A percentile compares a stretch with the other conserved stretches of the same genome.
phyloP scores from a whole-genome alignment of 768 basidiomycete species.

The Royoungia palumana region DNA sequence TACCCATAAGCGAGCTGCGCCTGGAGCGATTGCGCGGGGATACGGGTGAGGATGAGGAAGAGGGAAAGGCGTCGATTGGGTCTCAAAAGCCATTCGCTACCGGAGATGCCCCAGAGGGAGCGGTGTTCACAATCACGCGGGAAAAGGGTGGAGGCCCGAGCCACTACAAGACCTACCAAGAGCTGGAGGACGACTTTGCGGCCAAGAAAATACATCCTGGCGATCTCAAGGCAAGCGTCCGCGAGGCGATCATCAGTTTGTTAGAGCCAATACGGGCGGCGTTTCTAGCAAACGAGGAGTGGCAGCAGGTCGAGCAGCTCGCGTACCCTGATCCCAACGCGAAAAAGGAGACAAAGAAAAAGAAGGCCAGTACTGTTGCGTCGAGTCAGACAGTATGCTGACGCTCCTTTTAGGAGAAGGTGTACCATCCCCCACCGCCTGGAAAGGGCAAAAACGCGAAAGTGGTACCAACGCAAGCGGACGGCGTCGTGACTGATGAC shows the following conservation, averaged over 20 bases:
- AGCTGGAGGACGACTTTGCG: slow-evolving; percentile 71
- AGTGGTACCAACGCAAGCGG: slow-evolving; percentile 1
- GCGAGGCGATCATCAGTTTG: slow-evolving; percentile 67
- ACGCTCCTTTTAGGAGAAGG: slow-evolving; percentile 54
- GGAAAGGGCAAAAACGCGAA: slow-evolving; percentile 63
- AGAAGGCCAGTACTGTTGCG: slow-evolving; percentile 39
- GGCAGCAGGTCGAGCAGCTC: slow-evolving; percentile 67
- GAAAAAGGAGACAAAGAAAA: slow-evolving; percentile 58
- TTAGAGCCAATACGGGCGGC: slow-evolving; percentile 77
- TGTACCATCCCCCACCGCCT: slow-evolving; percentile 80
- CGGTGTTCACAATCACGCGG: slow-evolving; percentile 75
- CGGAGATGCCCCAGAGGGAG: slow-evolving; percentile 72
- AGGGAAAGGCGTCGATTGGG: slow-evolving; percentile 44
- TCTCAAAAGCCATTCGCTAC: slow-evolving; percentile 62
- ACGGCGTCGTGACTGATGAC: slow-evolving; percentile 3
- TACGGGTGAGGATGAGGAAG: slow-evolving; percentile 38
- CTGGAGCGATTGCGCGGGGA: slow-evolving; percentile 53
- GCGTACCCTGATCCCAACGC: slow-evolving; percentile 83
- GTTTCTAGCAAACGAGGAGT: slow-evolving; percentile 76
- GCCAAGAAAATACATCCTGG: slow-evolving; percentile 80
- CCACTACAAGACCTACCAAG: slow-evolving; percentile 67
- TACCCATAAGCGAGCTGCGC: slow-evolving; percentile 79
- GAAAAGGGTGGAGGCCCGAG: slow-evolving; percentile 71
- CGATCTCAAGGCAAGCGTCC: slow-evolving; percentile 81
- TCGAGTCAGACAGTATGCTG: background rate